phyloP scores from a whole-genome alignment of 768 basidiomycete genomes.

The Rubroboletus satanas region DNA sequence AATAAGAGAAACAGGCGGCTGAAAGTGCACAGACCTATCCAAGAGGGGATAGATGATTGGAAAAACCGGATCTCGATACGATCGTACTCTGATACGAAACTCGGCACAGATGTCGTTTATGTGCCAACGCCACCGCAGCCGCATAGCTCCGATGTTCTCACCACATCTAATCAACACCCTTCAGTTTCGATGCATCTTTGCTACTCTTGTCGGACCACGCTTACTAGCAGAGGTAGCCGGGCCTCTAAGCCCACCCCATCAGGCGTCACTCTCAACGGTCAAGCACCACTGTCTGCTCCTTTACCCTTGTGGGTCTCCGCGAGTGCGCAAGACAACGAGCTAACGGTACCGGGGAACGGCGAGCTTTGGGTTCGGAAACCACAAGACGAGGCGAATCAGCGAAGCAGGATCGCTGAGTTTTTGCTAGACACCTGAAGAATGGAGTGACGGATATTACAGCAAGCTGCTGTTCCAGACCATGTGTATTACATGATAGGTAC shows the following conservation, averaged over 20 bases:
- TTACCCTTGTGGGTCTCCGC: slow-evolving; percentile 35
- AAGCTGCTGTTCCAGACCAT: too few species aligned
- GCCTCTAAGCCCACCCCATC: slow-evolving; percentile 23
- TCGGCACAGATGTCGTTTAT: slow-evolving; percentile 15
- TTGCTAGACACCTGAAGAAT: slow-evolving; percentile 30
- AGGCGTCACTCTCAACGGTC: background rate
- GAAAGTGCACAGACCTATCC: slow-evolving; percentile 48
- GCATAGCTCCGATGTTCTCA: background rate
- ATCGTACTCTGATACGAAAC: slow-evolving; percentile 32
- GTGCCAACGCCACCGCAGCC: background rate
- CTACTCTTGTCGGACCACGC: slow-evolving; percentile 58
- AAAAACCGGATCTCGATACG: slow-evolving; percentile 71
- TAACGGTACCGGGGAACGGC: background rate
- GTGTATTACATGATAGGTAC: too few species aligned
- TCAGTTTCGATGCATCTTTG: slow-evolving; percentile 47
- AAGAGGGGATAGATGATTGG: slow-evolving; percentile 66
- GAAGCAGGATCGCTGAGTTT: slow-evolving; percentile 36
- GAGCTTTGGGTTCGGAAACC: slow-evolving; percentile 34
- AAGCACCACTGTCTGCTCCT: slow-evolving; percentile 14
- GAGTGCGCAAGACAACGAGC: background rate
- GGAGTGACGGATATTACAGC: background rate
- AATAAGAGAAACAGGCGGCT: background rate
- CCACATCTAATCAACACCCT: slow-evolving; percentile 1
- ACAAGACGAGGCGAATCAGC: slow-evolving; percentile 36
- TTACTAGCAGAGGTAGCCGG: slow-evolving; percentile 56